A percentile compares a stretch with the other conserved stretches of the same genome.
These are phyloP conservation scores for Aspergillus latus DNA, from an alignment of 2,329 filamentous ascomycete species.

Conservation along the genomic window DNA sequence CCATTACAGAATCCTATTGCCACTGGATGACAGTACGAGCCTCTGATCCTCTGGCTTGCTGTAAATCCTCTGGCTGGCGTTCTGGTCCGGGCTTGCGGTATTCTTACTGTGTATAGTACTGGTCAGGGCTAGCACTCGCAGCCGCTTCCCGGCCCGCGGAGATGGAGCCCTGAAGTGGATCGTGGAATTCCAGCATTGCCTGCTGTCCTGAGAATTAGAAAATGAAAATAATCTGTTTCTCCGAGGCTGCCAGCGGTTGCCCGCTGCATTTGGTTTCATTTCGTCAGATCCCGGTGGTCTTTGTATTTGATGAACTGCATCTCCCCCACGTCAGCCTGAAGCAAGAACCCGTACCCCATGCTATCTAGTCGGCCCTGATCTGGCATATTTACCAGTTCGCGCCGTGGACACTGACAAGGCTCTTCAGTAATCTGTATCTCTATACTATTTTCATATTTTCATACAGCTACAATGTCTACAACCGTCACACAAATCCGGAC, in stretches of 20 bases:
- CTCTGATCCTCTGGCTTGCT: too few relatives aligned
- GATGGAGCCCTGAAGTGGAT: neutral
- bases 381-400: neutral
- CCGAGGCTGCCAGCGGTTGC: conserved; percentile 9
- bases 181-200: neutral
- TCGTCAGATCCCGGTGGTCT: neutral
- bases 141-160: conserved; percentile 4
- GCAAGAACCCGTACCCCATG: too few relatives aligned
- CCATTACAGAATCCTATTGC: too few relatives aligned
- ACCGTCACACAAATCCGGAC: conserved; percentile 28
- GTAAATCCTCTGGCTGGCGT: too few relatives aligned
- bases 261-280: neutral
- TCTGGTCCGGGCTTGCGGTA: too few relatives aligned
- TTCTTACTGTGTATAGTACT: neutral
- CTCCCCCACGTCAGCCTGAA: neutral
- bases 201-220: neutral
- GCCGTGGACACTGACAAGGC: neutral
- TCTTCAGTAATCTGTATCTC: neutral
- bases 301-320: neutral
- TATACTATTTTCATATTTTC: neutral
- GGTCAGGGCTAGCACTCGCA: neutral
- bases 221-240: conserved; percentile 5
- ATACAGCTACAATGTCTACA: conserved; percentile 25
- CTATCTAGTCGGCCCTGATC: neutral
- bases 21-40: too few relatives aligned